phyloP scores from a whole-genome alignment of 768 basidiomycete genomes.

The Collybiopsis luxurians region DNA sequence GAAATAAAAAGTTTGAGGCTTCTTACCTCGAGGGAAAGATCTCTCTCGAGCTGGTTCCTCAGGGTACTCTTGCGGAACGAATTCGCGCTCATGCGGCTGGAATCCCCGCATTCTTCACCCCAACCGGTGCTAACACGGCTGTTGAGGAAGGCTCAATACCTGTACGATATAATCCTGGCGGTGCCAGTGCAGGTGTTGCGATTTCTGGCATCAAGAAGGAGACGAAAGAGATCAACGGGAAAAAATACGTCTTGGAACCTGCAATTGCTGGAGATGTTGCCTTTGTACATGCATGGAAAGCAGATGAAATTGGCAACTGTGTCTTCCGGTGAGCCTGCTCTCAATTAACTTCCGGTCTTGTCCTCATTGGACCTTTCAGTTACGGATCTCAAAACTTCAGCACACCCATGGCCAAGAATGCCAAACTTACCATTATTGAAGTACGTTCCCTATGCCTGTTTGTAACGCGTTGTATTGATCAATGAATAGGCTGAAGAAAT shows the following conservation, averaged over 20 bases:
- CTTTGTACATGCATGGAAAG: conserved; percentile 89
- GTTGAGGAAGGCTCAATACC: conserved; percentile 80
- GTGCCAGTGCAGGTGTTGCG: conserved; percentile 65
- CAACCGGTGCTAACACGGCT: conserved; percentile 84
- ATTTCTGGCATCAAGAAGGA: conserved; percentile 78
- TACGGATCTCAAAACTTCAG: conserved; percentile 89
- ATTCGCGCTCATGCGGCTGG: conserved; percentile 88
- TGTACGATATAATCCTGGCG: conserved; percentile 73
- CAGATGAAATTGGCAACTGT: conserved; percentile 86
- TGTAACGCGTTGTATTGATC: background rate
- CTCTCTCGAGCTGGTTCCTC: conserved; percentile 85
- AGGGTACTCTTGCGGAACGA: conserved; percentile 88
- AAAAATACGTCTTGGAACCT: conserved; percentile 77
- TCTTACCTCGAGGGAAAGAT: conserved; percentile 80
- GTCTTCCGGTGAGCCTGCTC: conserved; percentile 67
- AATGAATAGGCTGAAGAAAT: conserved; percentile 81
- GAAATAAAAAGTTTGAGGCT: conserved; percentile 84
- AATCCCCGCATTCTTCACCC: conserved; percentile 92
- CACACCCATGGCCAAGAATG: conserved; percentile 85
- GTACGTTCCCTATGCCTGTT: conserved; percentile 29
- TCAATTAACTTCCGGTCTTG: background rate
- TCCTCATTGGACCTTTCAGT: too few relatives aligned
- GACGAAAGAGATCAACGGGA: conserved; percentile 71
- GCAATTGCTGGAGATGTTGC: conserved; percentile 81
- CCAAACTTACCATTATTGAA: conserved; percentile 89